Evolutionary conservation across 495 filamentous ascomycete genomes (phyloP).

Genomic region (Durotheca rogersii): DNA sequence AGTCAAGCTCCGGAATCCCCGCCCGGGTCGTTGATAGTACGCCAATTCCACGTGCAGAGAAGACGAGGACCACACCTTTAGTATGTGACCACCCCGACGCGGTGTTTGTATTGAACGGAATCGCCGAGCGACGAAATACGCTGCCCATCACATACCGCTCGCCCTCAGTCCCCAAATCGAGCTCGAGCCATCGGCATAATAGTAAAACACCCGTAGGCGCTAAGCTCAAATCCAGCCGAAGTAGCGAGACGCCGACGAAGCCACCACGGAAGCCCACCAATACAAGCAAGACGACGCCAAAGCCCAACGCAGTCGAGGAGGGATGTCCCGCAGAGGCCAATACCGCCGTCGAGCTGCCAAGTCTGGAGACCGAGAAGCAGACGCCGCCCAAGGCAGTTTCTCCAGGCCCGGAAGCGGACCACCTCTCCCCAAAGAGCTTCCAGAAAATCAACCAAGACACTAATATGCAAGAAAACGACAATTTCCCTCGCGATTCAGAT

Average conservation of each 20-base stretch:
- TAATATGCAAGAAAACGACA: neutral
- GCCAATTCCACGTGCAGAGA: neutral
- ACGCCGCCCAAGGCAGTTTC: slow-evolving; percentile 6
- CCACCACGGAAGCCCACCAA: neutral
- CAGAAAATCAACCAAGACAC: slow-evolving; percentile 22
- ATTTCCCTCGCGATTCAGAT: slow-evolving; percentile 7
- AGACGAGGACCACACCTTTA: neutral
- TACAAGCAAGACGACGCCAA: neutral
- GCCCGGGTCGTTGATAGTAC: neutral
- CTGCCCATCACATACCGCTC: neutral
- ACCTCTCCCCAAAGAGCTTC: slow-evolving; percentile 14
- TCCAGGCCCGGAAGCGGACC: neutral
- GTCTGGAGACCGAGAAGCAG: slow-evolving; percentile 3
- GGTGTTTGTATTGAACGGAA: neutral
- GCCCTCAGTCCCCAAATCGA: neutral
- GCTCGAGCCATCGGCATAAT: neutral
- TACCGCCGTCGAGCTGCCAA: slow-evolving; percentile 14
- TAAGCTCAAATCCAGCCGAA: neutral
- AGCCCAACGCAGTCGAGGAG: neutral
- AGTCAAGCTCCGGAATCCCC: slow-evolving; percentile 13
- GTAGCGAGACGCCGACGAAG: neutral
- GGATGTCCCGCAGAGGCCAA: neutral
- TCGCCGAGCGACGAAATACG: slow-evolving; percentile 11
- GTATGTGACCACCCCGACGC: slow-evolving; percentile 5
- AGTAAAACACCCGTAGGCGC: too few relatives aligned